Percentiles rank a stretch among this genome's conserved stretches.
Conservation (phyloP, 495 filamentous ascomycete genomes). For the Annulohypoxylon nitens region DNA sequence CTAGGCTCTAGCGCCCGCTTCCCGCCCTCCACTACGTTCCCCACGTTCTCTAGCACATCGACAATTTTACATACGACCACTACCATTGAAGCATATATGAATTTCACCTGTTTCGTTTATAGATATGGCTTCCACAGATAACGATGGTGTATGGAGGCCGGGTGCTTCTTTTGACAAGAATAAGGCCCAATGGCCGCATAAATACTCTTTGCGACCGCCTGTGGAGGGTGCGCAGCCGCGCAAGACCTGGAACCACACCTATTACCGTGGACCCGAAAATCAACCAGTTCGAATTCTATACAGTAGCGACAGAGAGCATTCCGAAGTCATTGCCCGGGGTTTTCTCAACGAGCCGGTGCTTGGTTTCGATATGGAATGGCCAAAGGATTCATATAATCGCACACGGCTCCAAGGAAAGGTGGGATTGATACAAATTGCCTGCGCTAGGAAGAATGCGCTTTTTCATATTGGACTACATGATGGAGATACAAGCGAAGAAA, state of each 20-base stretch:
- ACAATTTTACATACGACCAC: neutral
- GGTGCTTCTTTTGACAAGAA: constrained; percentile 24
- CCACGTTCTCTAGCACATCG: neutral
- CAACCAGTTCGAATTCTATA: constrained; percentile 25
- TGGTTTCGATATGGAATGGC: constrained; percentile 85
- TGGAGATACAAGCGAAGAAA: constrained; percentile 58
- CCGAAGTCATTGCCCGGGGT: constrained; percentile 60
- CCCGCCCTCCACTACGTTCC: neutral
- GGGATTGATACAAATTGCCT: constrained; percentile 77
- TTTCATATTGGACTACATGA: constrained; percentile 74
- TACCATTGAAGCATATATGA: neutral
- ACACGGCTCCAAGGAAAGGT: constrained; percentile 69
- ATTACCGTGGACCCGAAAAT: constrained; percentile 20
- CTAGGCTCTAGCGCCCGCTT: neutral
- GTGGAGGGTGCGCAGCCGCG: neutral
- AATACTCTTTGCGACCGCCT: constrained; percentile 16
- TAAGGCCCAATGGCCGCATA: constrained; percentile 37
- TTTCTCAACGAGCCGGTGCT: constrained; percentile 73
- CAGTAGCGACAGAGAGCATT: constrained; percentile 45
- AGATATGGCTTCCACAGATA: neutral
- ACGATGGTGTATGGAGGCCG: constrained; percentile 11
- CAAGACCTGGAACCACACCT: constrained; percentile 26
- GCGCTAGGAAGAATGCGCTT: constrained; percentile 73
- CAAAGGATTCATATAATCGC: constrained; percentile 55
- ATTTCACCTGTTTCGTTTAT: neutral